Conservation (phyloP, 2,329 filamentous ascomycete species). For the Neofusicoccum laricinum region DNA sequence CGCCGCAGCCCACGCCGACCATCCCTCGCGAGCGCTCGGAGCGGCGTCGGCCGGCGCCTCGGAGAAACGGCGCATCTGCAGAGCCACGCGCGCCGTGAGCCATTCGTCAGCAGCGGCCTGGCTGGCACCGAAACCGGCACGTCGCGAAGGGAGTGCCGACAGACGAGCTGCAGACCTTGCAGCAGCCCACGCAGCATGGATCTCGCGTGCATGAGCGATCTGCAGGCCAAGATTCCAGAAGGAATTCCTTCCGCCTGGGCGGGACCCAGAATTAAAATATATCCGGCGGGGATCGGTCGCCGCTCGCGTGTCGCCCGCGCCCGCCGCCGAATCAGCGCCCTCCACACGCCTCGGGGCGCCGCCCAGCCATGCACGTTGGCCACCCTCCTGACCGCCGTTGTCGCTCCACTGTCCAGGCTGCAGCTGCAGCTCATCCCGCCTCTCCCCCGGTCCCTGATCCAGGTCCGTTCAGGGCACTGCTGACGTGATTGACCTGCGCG, state of each 20-base stretch:
- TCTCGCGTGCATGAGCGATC: constrained; percentile 7
- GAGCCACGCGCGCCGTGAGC: not conserved
- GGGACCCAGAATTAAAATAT: constrained; percentile 9
- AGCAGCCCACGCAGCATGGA: not conserved
- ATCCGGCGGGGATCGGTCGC: not conserved
- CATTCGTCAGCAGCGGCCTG: constrained; percentile 5
- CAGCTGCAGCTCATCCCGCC: not conserved
- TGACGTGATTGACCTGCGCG: not conserved
- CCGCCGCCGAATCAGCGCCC: not conserved
- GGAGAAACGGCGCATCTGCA: not conserved
- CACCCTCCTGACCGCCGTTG: constrained; percentile 3
- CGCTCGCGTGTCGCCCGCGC: not conserved
- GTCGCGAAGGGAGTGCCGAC: not conserved
- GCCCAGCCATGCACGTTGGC: not conserved
- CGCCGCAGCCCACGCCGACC: not conserved
- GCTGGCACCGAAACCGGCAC: not conserved
- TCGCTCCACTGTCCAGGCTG: not conserved
- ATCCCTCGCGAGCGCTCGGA: too few relatives aligned
- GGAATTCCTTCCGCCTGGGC: constrained; percentile 8
- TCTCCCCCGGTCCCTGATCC: not conserved
- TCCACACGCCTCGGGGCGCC: too few relatives aligned
- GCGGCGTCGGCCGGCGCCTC: not conserved
- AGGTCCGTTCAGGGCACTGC: not conserved
- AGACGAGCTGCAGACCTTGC: not conserved
- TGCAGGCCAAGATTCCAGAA: constrained; percentile 15